Evolutionary conservation across 2,329 filamentous ascomycete species (phyloP), one percentile per base, ranked within the genome.

Genomic region (Canariomyces notabilis): DNA sequence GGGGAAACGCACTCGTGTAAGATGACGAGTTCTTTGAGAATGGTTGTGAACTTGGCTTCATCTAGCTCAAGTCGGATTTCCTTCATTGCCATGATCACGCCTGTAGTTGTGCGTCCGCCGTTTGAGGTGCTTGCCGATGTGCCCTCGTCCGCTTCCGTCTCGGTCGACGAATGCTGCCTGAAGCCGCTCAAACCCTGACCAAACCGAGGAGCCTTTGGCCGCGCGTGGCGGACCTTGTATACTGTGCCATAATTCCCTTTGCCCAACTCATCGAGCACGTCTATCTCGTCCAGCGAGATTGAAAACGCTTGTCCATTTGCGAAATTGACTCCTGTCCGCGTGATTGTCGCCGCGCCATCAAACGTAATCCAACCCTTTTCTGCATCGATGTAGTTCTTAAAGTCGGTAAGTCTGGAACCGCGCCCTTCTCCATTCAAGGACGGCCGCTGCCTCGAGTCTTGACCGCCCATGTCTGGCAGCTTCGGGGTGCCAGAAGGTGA

Each of bases 231-330:
- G 47, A 97, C 93, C 66, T 93, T 96, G 76, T 95, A 97, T 4
- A 98, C 93, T 1, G 91, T 97, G 50, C 93, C 93, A 60, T 98
- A 98, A 64, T 98, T 98, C 33, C 93, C 93, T 67, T 97, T 98
- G 37, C 93, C 93, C 11, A 98, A 72, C 70, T 98, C 93, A 51
- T 91, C 89, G 48, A 97, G 64, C 1, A 88, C 91, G 59, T 97
- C 89, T 5, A 98, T 87, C 65, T 98, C 91, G 61, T 98, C 91
- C 34, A 98, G 74, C 4, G 91, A 97, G 61, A 98, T 97, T 60
- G 78, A 89, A 67, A 98, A 97, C 15, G 83, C 89, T 44, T 84
- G 85, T 2, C 93, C 93, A 48, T 86, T 89, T 19, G 86, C 84
- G 62, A 98, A 98, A 61, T 97, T 85, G 51, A 98, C 90, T 20